phyloP scores from a whole-genome alignment of 164 flowering plant species.

The Piper longum region DNA sequence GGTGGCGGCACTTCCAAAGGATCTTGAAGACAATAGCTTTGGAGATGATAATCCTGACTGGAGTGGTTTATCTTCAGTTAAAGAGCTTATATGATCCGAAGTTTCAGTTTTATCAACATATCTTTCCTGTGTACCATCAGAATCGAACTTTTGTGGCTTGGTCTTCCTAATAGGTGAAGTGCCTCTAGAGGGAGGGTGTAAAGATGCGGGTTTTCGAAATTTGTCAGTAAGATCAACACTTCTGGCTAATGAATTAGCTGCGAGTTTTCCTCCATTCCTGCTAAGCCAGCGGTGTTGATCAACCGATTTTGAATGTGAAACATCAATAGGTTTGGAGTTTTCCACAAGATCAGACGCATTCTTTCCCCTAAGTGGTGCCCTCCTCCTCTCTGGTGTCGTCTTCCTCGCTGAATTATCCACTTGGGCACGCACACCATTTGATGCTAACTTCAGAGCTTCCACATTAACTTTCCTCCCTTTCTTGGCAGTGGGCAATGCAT shows the following conservation, averaged over 20 bases:
- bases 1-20: slow-evolving; percentile 25
- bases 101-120: slow-evolving; percentile 22
- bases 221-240: slow-evolving; percentile 51
- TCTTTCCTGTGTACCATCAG: slow-evolving; percentile 23
- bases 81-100: slow-evolving; percentile 10
- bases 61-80: slow-evolving; percentile 24
- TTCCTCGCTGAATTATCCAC: slow-evolving; percentile 32
- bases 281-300: slow-evolving; percentile 87
- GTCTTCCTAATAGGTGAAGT: slow-evolving; percentile 38
- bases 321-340: slow-evolving; percentile 72
- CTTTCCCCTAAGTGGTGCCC: slow-evolving; percentile 75
- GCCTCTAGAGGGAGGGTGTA: slow-evolving; percentile 27
- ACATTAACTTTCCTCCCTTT: slow-evolving; percentile 60
- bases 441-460: slow-evolving; percentile 55
- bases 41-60: slow-evolving; percentile 8
- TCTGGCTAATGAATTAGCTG: slow-evolving; percentile 25
- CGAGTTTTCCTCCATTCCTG: slow-evolving; percentile 45
- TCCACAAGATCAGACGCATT: slow-evolving; percentile 56
- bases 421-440: slow-evolving; percentile 51
- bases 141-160: slow-evolving; percentile 31
- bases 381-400: slow-evolving; percentile 70
- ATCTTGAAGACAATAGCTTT: slow-evolving; percentile 11
- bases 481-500: slow-evolving; percentile 57
- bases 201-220: slow-evolving; percentile 14
- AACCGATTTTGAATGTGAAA: slow-evolving; percentile 36